Base-by-base conservation (phyloP, 1,284 basidiomycete species). In the Ganoderma leucocontextum region DNA sequence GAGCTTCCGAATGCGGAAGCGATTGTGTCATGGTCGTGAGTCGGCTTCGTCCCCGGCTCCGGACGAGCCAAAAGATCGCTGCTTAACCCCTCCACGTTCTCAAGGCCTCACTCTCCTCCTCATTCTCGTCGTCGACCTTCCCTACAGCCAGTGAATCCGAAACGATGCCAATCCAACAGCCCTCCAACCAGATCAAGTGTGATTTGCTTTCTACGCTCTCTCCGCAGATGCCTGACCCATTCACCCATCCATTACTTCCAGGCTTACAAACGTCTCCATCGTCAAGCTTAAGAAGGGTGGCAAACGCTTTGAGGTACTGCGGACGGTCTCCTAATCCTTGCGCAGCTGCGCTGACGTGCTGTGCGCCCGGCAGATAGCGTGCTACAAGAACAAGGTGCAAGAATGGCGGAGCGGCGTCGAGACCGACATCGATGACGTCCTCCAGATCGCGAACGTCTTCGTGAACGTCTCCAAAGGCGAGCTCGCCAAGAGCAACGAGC, bases 331-430 rank as follows among this genome's bases (percentile, higher is more conserved):
- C 64, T 55, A 38, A 25, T 7, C 62, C 5, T 36, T 19, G 19
- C 44, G 15, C 44, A 8, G 35, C 35, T 15, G 64, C 64, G 70
- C 67, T 66, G 8, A 61, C 42, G 4, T 33, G 58, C 19, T 29
- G n/a, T 25, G 7, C 25, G 29, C 10, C 62, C n/a, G 82, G 84
- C 86, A 96, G 95, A 94, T 99, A 75, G 97, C 97, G 60, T 99
- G 97, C 81, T 99, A 99, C 85, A 98, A 99, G 86, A 99, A 99
- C 84, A 99, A 99, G 83, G 97, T 99, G 25, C 94, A 96, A 74
- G 97, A 98, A 81, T 99, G 94, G 90, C 85, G 97, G 66, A 95
- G 89, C 64, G 96, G 96, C 70, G 93, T 97, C 29, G 97, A 99
- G 85, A 97, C 91, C 47, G 93, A 95, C 81, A 82, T 99, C 44